Evolutionary conservation across 2,329 filamentous ascomycete species (phyloP).

Genomic region (Bisporella sp.): DNA sequence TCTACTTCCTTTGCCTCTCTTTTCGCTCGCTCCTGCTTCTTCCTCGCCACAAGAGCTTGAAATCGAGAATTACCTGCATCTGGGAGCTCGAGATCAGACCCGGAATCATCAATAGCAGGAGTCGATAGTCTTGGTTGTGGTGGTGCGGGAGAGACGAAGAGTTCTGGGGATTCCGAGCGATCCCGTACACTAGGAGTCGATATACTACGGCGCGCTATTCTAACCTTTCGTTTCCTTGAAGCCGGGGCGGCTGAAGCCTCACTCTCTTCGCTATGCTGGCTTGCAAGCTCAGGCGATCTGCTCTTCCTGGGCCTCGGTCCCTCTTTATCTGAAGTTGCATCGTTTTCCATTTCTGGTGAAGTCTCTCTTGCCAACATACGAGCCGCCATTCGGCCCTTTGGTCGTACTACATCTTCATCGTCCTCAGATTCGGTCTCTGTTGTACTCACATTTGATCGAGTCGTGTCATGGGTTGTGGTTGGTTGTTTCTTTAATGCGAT

Average conservation of each 20-base stretch:
- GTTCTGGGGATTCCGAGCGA: slow-evolving; percentile 21
- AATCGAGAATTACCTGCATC: slow-evolving; percentile 51
- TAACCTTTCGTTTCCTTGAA: slow-evolving; percentile 22
- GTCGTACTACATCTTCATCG: slow-evolving; percentile 44
- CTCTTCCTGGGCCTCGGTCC: slow-evolving; percentile 12
- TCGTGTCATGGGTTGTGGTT: not conserved
- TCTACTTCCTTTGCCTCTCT: slow-evolving; percentile 54
- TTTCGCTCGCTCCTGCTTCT: slow-evolving; percentile 62
- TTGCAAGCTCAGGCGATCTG: slow-evolving; percentile 22
- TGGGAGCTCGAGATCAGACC: slow-evolving; percentile 34
- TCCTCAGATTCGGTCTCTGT: slow-evolving; percentile 27
- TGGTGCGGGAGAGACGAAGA: slow-evolving; percentile 35
- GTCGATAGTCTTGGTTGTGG: slow-evolving; percentile 19
- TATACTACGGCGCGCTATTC: slow-evolving; percentile 14
- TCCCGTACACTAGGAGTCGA: slow-evolving; percentile 11
- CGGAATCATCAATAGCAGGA: slow-evolving; percentile 17
- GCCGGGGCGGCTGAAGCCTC: slow-evolving; percentile 11
- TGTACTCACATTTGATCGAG: not conserved
- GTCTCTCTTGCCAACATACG: slow-evolving; percentile 44
- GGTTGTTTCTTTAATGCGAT: slow-evolving; percentile 6
- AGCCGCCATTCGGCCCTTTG: slow-evolving; percentile 57
- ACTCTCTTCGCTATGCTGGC: slow-evolving; percentile 23
- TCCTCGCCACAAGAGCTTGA: slow-evolving; percentile 64
- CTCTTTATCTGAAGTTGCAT: no score
- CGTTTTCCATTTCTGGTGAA: slow-evolving; percentile 11